phyloP scores from a whole-genome alignment of 2,329 filamentous ascomycete genomes.

The Alternaria sp. region DNA sequence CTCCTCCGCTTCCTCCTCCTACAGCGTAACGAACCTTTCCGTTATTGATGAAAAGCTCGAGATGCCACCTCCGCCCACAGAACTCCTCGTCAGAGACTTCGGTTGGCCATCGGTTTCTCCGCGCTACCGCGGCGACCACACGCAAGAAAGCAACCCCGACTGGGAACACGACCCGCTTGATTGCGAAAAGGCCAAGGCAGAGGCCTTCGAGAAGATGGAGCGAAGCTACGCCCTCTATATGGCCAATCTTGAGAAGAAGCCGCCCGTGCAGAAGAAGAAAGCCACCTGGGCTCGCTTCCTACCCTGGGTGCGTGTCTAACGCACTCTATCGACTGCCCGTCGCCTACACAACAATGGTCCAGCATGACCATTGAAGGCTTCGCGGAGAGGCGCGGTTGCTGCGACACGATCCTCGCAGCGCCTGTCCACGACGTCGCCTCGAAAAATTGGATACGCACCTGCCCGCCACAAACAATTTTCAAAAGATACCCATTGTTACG shows the following conservation, averaged over 20 bases:
- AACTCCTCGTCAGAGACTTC: conserved; percentile 29
- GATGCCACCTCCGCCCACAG: conserved; percentile 2
- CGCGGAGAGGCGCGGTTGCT: neutral
- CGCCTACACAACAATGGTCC: neutral
- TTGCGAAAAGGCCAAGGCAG: conserved; percentile 25
- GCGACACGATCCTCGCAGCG: neutral
- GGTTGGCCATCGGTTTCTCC: conserved; percentile 30
- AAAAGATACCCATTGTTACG: conserved; percentile 11
- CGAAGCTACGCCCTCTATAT: conserved; percentile 32
- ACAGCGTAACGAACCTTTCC: conserved; percentile 15
- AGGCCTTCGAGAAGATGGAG: conserved; percentile 32
- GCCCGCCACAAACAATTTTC: neutral
- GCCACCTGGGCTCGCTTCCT: conserved; percentile 29
- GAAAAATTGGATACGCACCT: conserved; percentile 8
- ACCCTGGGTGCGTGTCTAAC: conserved; percentile 16
- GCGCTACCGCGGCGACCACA: conserved; percentile 34
- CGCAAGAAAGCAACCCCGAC: conserved; percentile 34
- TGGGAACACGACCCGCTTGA: conserved; percentile 31
- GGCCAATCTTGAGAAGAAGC: conserved; percentile 20
- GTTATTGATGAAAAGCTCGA: conserved; percentile 20
- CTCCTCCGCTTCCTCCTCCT: conserved; percentile 8
- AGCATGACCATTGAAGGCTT: neutral
- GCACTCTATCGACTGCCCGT: neutral
- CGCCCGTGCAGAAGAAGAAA: conserved; percentile 25
- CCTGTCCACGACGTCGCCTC: neutral